These are phyloP conservation scores for Omphalotus guepiniiformis DNA, from an alignment of 768 basidiomycete genomes.

Conservation along the genomic window DNA sequence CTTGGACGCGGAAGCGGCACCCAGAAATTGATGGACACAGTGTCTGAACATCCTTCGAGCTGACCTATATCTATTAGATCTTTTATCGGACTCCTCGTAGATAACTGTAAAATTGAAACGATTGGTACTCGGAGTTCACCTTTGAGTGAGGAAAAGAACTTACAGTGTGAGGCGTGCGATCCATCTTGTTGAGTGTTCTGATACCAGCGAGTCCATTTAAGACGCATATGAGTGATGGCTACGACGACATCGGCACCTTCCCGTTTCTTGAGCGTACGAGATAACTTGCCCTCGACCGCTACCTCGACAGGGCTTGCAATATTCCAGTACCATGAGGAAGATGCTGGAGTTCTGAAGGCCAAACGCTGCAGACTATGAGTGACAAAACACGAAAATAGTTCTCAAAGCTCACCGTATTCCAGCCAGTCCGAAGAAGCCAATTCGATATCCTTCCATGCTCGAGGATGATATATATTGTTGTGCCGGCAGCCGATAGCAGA, in stretches of 20 bases:
- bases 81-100: too few species aligned
- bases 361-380: not conserved
- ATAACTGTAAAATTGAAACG: too few species aligned
- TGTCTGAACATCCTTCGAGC: too few species aligned
- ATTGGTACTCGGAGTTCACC: too few species aligned
- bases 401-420: not conserved
- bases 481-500: not conserved
- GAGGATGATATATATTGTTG: not conserved
- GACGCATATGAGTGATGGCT: not conserved
- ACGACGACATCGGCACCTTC: not conserved
- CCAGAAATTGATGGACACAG: too few species aligned
- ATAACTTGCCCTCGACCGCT: not conserved
- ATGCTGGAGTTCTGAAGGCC: not conserved
- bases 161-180: too few species aligned
- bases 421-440: constrained; percentile 1
- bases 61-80: too few species aligned
- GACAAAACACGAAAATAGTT: not conserved
- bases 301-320: not conserved
- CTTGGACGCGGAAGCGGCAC: too few species aligned
- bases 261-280: not conserved
- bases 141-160: too few species aligned
- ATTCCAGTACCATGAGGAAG: not conserved
- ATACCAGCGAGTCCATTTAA: too few species aligned
- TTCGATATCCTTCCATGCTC: not conserved
- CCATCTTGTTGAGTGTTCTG: too few species aligned